Evolutionary conservation across 169 alveolate genomes (phyloP), one percentile per base, ranked within the genome.

Genomic region (Plasmodium blacklocki): DNA sequence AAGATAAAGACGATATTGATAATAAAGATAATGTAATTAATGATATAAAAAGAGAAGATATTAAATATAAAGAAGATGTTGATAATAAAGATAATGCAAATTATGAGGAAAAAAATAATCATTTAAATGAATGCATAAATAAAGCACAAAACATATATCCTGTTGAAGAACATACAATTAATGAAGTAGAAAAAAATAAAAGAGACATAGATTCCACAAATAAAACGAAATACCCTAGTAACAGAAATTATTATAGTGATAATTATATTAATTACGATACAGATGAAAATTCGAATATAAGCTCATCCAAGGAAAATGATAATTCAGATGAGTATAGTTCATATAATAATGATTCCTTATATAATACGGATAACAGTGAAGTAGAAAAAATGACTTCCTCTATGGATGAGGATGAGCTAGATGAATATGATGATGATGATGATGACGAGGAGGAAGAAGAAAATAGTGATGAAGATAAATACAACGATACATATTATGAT

Each of bases 231-330:
- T 4, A 3, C 21, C 12, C 58, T 19, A 68, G 23, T 12, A 50
- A 23, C 66, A 88, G 83, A 18, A 71, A 73, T 64, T 75, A 52
- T 29, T 76, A 74, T 45, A 89, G 87, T 80, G 87, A 89, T n/a
- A 54, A 71, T 26, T 89, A 59, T 29, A 50, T 87, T 70, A 39
- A 50, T 26, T n/a, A 75, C 4, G 75, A 85, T 0, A 43, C 43
- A 4, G 72, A 88, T 19, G 19, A 75, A 73, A 49, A 74, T 67
- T 72, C 88, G 15, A 72, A 83, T 75, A 19, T 67, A 9, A 50
- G 49, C 7, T 63, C 92, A 0, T 74, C 88, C 2, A 54, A 49
- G 29, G 87, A 83, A 29, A 68, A 32, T 50, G 76, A 72, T 45
- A 29, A 66, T 39, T 72, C 86, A 3, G 91, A 67, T n/a, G 74